A percentile compares a stretch with the other conserved stretches of the same genome.
phyloP scores from a whole-genome alignment of 257 asterid genomes.

The Solanum tacnaense region DNA sequence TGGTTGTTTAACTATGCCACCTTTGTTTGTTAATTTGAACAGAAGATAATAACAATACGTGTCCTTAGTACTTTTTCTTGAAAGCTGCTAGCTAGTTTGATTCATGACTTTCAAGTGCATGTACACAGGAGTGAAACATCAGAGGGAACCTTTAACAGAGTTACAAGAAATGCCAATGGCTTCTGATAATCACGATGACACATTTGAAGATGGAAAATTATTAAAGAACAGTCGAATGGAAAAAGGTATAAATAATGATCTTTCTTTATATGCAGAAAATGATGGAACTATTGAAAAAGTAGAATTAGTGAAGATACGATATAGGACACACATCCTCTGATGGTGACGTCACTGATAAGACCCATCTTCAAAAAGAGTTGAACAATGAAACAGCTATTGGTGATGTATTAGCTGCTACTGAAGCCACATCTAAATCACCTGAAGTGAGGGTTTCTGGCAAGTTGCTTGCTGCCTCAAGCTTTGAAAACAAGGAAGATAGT shows the following conservation, averaged over 20 bases:
- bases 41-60: neutral
- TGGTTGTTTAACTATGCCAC: neutral
- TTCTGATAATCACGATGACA: neutral
- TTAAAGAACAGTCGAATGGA: neutral
- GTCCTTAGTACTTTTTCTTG: neutral
- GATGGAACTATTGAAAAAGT: neutral
- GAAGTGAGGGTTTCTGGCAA: neutral
- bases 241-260: neutral
- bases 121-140: neutral
- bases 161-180: neutral
- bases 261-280: neutral
- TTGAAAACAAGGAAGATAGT: neutral
- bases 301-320: neutral
- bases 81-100: neutral
- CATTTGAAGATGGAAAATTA: neutral
- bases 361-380: neutral
- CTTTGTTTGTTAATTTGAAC: neutral
- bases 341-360: neutral
- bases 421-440: neutral
- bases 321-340: neutral
- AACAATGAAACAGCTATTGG: neutral
- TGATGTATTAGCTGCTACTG: neutral
- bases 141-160: neutral
- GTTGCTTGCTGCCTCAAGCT: neutral
- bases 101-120: neutral